Conservation (phyloP, 106 monocot species). For the Dioscorea dumetorum region DNA sequence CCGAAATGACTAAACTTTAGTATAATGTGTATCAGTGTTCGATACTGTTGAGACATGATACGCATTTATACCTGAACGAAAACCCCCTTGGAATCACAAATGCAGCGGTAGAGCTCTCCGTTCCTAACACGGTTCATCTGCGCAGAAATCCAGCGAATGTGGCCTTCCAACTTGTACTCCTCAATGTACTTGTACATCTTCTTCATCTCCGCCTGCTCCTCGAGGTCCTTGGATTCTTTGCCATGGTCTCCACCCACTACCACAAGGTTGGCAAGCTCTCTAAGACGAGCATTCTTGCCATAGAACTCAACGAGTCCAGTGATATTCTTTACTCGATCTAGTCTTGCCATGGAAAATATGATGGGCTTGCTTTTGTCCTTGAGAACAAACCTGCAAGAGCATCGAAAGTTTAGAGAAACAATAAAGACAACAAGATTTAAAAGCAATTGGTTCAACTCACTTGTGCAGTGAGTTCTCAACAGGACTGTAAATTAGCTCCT, state of each 20-base stretch:
- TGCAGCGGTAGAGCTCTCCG: constrained; percentile 67
- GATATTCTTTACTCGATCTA: constrained; percentile 77
- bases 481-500: constrained; percentile 49
- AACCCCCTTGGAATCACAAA: constrained; percentile 55
- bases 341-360: constrained; percentile 79
- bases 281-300: constrained; percentile 46
- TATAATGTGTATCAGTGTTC: background rate
- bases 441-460: constrained; percentile 19
- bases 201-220: constrained; percentile 65
- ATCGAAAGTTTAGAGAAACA: background rate
- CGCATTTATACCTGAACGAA: constrained; percentile 55
- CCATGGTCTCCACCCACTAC: constrained; percentile 71
- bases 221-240: constrained; percentile 57
- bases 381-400: constrained; percentile 32
- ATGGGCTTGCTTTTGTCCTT: constrained; percentile 65
- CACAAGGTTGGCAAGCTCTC: constrained; percentile 62
- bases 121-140: constrained; percentile 82
- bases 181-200: constrained; percentile 64
- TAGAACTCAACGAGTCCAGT: constrained; percentile 67
- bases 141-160: constrained; percentile 74
- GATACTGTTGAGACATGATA: background rate
- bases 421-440: background rate
- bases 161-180: constrained; percentile 58
- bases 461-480: constrained; percentile 54
- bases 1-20: background rate